Evolutionary conservation across 2,329 filamentous ascomycete genomes (phyloP), one percentile per base, ranked within the genome.

Genomic region (Colletotrichum sp.): DNA sequence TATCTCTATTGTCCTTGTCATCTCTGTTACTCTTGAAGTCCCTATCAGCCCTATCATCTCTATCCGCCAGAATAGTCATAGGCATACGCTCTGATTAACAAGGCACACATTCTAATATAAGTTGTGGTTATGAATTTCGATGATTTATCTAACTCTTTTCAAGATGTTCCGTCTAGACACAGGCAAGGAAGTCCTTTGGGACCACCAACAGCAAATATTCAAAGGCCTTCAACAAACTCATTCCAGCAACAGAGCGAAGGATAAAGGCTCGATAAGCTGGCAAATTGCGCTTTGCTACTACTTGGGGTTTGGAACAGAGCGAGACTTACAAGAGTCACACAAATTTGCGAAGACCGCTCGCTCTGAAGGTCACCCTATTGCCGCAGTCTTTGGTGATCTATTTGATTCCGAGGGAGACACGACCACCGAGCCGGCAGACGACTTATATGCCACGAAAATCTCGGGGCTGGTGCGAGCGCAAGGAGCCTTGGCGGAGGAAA

Each of bases 341-440:
- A 48, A 48, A 48, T 48, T 21, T 48, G 43, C 43, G 0, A 48
- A 48, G 6, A 48, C 1, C n/a, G 43, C 43, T 48, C n/a, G 43
- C 0, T 48, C 43, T 21, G 43, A 48, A 48, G n/a, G 43, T 13
- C 43, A 48, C 0, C n/a, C 10, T 48, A 12, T 48, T 48, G 43
- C 6, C n/a, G n/a, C 43, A 21, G 2, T 48, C 43, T 21, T 48
- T 0, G 3, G 6, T 21, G n/a, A 21, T 48, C 18, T 48, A 48
- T 48, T 48, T 21, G 10, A 21, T 13, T 48, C 43, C 6, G 43
- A 48, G 43, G 3, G 1, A 48, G 43, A 48, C 43, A 0, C n/a
- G 43, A 0, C 0, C 43, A 48, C 3, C 0, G n/a, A 48, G 43
- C 43, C 10, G n/a, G 0, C 0, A 48, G 0, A 3, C 43, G 43